Evolutionary conservation across 331 rosid genomes (phyloP).

Genomic region (Acacia concinna): DNA sequence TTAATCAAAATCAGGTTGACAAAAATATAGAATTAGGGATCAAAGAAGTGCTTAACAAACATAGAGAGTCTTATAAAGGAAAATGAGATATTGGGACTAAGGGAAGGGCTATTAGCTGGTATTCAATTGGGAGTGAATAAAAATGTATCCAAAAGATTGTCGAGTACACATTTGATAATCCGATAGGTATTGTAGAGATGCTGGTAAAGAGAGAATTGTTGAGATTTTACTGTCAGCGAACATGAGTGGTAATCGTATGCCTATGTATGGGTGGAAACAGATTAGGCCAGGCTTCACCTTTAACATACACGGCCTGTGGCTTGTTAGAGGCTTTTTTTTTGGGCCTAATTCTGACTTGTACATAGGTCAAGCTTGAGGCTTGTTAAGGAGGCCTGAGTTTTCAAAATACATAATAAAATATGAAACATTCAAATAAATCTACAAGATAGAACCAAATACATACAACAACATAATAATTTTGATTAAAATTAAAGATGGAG

Average conservation of each 20-base stretch:
- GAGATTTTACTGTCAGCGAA: not conserved
- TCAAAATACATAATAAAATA: no score
- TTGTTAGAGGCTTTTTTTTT: no score
- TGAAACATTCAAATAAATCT: no score
- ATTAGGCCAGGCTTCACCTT: no score
- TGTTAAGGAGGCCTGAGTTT: no score
- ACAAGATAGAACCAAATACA: no score
- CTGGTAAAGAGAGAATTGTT: not conserved
- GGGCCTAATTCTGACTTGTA: no score
- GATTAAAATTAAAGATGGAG: no score
- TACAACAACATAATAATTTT: no score
- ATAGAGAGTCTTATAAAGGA: not conserved
- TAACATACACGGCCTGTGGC: no score
- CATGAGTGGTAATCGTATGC: not conserved
- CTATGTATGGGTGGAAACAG: no score
- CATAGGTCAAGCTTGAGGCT: no score
- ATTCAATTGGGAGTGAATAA: not conserved
- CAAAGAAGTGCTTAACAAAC: not conserved
- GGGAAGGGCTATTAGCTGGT: not conserved
- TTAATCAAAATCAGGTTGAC: not conserved
- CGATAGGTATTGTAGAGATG: not conserved
- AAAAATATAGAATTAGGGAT: not conserved
- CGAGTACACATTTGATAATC: not conserved
- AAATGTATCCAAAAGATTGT: not conserved
- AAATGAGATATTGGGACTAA: not conserved